Evolutionary conservation across 1,284 basidiomycete genomes (phyloP).

Genomic region (Quambalaria eucalypti): DNA sequence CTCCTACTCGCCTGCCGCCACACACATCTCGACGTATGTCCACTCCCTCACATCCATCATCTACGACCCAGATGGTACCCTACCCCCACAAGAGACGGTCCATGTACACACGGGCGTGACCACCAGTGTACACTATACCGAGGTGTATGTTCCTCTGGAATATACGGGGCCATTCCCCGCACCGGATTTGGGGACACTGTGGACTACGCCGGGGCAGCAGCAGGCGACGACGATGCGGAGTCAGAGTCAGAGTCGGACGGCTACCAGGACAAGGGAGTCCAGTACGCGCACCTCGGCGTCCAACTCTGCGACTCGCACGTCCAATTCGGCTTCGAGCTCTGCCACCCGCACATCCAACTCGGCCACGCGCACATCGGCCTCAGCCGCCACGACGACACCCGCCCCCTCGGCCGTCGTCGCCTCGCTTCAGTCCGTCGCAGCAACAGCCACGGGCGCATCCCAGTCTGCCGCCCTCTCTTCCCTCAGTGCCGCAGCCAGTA

Average conservation of each 20-base stretch:
- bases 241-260: too few species aligned
- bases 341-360: too few species aligned
- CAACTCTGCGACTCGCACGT: too few species aligned
- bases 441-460: neutral
- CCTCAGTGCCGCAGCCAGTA: neutral
- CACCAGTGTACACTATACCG: conserved; percentile 17
- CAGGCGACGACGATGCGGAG: neutral
- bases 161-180: conserved; percentile 33
- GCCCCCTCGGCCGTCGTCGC: neutral
- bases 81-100: conserved; percentile 19
- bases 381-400: too few species aligned
- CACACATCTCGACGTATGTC: conserved; percentile 13
- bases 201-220: conserved; percentile 19
- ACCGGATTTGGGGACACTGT: conserved; percentile 27
- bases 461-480: neutral
- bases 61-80: conserved; percentile 24
- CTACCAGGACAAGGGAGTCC: too few species aligned
- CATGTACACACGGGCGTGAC: conserved; percentile 13
- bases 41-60: conserved; percentile 18
- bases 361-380: too few species aligned
- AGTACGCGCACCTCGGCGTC: too few species aligned
- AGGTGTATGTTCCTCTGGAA: conserved; percentile 27
- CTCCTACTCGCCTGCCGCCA: conserved; percentile 26
- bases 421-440: neutral
- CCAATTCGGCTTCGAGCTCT: too few species aligned